Evolutionary conservation across 108 stramenopile species (phyloP).

Genomic region (Hondaea fermentalgiana): DNA sequence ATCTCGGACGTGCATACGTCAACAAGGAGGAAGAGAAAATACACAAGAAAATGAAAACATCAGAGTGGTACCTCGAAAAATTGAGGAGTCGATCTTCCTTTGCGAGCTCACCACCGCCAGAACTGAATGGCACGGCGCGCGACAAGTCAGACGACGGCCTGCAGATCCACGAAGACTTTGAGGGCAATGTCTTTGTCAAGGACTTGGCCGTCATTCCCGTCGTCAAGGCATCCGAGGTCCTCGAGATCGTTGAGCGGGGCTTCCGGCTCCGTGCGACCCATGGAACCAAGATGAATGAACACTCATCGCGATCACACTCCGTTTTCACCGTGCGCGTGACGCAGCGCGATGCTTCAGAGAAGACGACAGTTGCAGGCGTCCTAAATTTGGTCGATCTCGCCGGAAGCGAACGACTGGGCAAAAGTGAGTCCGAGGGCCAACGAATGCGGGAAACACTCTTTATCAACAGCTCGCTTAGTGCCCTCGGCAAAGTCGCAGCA

Average conservation of each 20-base stretch:
- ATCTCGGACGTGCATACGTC: slow-evolving; percentile 44
- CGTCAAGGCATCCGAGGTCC: slow-evolving; percentile 32
- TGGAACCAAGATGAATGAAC: slow-evolving; percentile 49
- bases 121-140: neutral
- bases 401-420: slow-evolving; percentile 28
- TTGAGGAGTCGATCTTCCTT: neutral
- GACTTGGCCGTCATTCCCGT: slow-evolving; percentile 46
- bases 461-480: slow-evolving; percentile 52
- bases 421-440: slow-evolving; percentile 59
- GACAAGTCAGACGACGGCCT: neutral
- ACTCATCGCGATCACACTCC: slow-evolving; percentile 32
- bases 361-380: slow-evolving; percentile 14
- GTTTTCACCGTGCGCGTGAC: slow-evolving; percentile 26
- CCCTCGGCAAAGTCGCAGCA: slow-evolving; percentile 47
- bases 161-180: slow-evolving; percentile 51
- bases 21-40: slow-evolving; percentile 4
- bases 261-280: slow-evolving; percentile 49
- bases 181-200: slow-evolving; percentile 54
- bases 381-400: slow-evolving; percentile 36
- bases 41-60: neutral
- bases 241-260: slow-evolving; percentile 40
- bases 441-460: slow-evolving; percentile 45
- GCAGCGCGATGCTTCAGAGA: slow-evolving; percentile 19
- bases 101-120: neutral
- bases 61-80: neutral